Conservation (phyloP, 2,329 filamentous ascomycete species). For the Penicillium brevicompactum region DNA sequence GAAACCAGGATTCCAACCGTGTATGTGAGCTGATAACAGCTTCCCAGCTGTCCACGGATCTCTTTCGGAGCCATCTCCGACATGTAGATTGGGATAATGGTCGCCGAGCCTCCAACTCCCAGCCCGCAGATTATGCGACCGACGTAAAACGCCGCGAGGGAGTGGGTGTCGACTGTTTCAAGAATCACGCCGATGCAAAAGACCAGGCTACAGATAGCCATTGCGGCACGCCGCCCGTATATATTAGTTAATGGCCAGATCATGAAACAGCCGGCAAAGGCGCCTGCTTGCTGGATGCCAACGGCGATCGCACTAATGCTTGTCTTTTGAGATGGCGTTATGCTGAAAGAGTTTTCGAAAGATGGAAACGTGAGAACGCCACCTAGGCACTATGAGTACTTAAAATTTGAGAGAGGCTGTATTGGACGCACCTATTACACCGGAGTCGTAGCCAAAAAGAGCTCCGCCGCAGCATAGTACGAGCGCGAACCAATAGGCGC, state of each 20-base stretch:
- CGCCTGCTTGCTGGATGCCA: conserved; percentile 55
- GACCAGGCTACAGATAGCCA: conserved; percentile 49
- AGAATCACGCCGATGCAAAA: conserved; percentile 51
- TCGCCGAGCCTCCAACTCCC: conserved; percentile 52
- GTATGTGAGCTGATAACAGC: conserved; percentile 56
- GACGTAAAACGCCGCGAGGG: conserved; percentile 48
- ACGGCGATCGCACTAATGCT: conserved; percentile 52
- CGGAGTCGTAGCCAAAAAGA: conserved; percentile 47
- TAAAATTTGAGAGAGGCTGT: neutral
- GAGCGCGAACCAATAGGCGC: conserved; percentile 55
- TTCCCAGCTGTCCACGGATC: conserved; percentile 52
- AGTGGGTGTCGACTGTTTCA: conserved; percentile 51
- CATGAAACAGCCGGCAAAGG: conserved; percentile 54
- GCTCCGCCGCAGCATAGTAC: conserved; percentile 56
- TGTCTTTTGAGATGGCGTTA: conserved; percentile 43
- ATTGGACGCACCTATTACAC: conserved; percentile 42
- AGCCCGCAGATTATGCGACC: conserved; percentile 52
- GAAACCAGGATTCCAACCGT: conserved; percentile 54
- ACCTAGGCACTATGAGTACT: conserved; percentile 26
- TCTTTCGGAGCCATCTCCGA: conserved; percentile 51
- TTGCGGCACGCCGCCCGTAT: conserved; percentile 48
- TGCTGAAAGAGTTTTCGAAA: conserved; percentile 48
- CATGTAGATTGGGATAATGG: conserved; percentile 47
- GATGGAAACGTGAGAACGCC: conserved; percentile 52
- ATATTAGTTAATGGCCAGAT: conserved; percentile 53